Base-by-base conservation (phyloP, 441 rosid species). In the Isatis lusitanica region DNA sequence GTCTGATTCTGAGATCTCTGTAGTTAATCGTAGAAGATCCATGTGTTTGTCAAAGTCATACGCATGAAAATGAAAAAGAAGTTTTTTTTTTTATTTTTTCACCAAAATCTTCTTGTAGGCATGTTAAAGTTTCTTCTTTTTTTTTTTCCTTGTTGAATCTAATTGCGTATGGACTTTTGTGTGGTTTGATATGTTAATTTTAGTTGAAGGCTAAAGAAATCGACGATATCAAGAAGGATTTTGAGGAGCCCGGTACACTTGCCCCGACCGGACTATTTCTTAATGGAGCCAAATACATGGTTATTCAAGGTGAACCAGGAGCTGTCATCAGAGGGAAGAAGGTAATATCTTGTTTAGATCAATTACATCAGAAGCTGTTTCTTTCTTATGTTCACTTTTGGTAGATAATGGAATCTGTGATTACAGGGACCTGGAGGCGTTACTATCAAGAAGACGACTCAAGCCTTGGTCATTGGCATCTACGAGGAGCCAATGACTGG, bases 401-500 rank as follows among this genome's bases (percentile, higher is more conserved):
- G 7, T 31, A 31, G 35, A 6, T 6, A 31, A 6, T 31, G 6
- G 1, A 31, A 31, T 31, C 55, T 66, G 46, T 60, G 69, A 46
- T 28, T 76, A 70, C 87, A 88, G 93, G 93, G 91, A 48, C 78
- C 93, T 4, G 93, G 88, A 40, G 93, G 93, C 11, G 83, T 83
- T 24, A 88, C 91, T 5, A 74, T 88, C 52, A 88, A 88, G 78
- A 88, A 84, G 84, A 85, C 93, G 12, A 64, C 0, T 12, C 73
- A 63, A 75, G 89, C 91, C 3, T 43, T 86, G 61, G 24, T 88
- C 39, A 63, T 88, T 15, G 93, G 93, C 4, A 77, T 86, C 48
- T 86, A 88, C 30, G 90, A 84, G 9, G 91, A 88, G 75, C 93
- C 93, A 4, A 84, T 86, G 91, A 75, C 89, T 26, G 87, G 89